Evolutionary conservation across 257 asterid species (phyloP), one percentile per base, ranked within the genome.

Genomic region (Salvia miltiorrhiza): DNA sequence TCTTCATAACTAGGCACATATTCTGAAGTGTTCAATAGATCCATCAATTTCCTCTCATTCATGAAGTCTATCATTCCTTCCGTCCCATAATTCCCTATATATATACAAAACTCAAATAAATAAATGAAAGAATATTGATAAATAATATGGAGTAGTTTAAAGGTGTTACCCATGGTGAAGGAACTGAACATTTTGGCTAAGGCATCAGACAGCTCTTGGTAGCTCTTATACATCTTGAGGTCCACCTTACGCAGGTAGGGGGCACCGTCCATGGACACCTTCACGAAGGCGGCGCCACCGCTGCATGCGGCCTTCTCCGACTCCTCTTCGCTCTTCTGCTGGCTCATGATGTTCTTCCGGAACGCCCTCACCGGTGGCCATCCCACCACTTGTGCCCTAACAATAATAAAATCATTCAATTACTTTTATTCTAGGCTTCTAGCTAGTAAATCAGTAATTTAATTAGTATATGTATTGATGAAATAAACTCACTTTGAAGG

Each of bases 261-360:
- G 1, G 86, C 84, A 12, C 86, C 86, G 49, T 79, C 86, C 77
- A 82, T 79, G 61, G 78, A 76, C 70, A 82, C 86, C 84, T 82
- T 82, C 44, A 81, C 81, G 21, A 75, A 81, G 73, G 82, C 82
- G 16, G 76, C 78, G 39, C 54, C 73, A 9, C 75, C 53, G 57
- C 81, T 45, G 76, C 76, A 59, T 23, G 73, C 67, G 45, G 76
- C 64, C 77, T 74, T 75, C 48, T 74, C 77, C 7, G 80, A 26
- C 52, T 76, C 75, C 35, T 73, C 72, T 13, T 1, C 30, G 73
- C 60, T 78, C 77, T 75, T 81, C 17, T 72, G 75, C 17, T 37
- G 70, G 41, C 64, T 47, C 70, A 73, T 73, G 17, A 76, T 37
- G 72, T 73, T 82, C 84, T 79, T 82, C 56, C 84, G 72, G 76